Conservation (phyloP, 2,329 filamentous ascomycete genomes). For the Beauveria australis region DNA sequence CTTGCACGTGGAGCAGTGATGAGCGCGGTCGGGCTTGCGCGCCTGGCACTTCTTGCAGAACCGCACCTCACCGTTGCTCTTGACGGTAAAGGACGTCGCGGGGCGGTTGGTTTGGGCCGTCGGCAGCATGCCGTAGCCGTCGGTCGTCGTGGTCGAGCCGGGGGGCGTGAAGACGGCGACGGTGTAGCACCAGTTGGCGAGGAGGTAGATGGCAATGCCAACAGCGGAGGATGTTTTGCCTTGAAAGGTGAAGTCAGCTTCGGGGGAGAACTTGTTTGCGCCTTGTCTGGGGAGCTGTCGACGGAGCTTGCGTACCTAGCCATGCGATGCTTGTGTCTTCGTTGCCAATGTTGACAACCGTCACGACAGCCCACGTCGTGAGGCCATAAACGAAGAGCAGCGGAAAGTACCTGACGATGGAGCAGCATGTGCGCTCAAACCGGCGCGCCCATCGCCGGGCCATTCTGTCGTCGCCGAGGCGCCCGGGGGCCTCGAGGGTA, state of each 20-base stretch:
- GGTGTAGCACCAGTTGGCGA: conserved; percentile 86
- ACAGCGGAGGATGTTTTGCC: conserved; percentile 50
- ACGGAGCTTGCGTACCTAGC: conserved; percentile 41
- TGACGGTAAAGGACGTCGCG: conserved; percentile 79
- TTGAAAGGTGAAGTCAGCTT: conserved; percentile 19
- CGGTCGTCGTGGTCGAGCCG: conserved; percentile 57
- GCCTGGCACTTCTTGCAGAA: conserved; percentile 98
- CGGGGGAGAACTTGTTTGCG: neutral
- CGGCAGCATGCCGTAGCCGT: conserved; percentile 76
- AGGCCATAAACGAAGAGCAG: conserved; percentile 80
- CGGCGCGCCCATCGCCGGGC: conserved; percentile 57
- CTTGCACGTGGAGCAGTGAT: conserved; percentile 93
- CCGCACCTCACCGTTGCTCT: conserved; percentile 74
- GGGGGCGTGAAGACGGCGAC: conserved; percentile 89
- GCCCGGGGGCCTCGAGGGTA: conserved; percentile 13
- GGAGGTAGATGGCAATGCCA: conserved; percentile 62
- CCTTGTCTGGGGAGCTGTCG: neutral
- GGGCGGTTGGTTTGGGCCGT: conserved; percentile 37
- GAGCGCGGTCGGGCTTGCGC: conserved; percentile 87
- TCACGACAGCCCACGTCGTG: conserved; percentile 92
- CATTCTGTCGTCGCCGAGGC: conserved; percentile 29
- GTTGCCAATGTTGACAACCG: conserved; percentile 66
- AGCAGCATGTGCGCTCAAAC: conserved; percentile 77
- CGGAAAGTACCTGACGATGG: conserved; percentile 73
- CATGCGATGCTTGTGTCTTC: conserved; percentile 42